A percentile compares a stretch with the other conserved stretches of the same genome.
Evolutionary conservation across 192 early-diverging fungal species (phyloP).

Genomic region (Spinellus fusiger): DNA sequence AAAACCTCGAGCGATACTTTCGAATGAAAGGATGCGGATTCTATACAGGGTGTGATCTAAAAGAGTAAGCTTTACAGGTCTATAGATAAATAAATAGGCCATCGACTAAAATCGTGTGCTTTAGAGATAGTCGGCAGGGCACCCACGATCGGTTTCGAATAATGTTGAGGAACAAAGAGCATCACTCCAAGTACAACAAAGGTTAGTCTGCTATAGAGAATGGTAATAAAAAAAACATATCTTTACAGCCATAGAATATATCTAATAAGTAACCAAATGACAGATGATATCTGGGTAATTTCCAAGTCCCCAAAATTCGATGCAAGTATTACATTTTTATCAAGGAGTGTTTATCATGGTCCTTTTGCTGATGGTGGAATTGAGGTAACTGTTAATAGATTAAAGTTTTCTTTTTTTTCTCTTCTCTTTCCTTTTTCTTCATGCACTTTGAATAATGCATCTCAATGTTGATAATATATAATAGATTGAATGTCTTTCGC

Average conservation of each 20-base stretch:
- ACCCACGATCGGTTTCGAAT: slow-evolving; percentile 24
- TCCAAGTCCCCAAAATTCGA: slow-evolving; percentile 37
- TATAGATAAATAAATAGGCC: slow-evolving; percentile 17
- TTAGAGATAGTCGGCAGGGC: slow-evolving; percentile 7
- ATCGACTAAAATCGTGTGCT: slow-evolving; percentile 15
- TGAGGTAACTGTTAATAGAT: slow-evolving; percentile 21
- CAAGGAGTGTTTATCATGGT: slow-evolving; percentile 39
- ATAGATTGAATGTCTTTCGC: slow-evolving; percentile 36
- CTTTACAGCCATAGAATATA: background rate
- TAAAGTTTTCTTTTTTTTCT: background rate
- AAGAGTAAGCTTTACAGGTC: slow-evolving; percentile 11
- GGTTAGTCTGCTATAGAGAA: background rate
- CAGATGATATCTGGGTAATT: slow-evolving; percentile 47
- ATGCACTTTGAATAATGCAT: background rate
- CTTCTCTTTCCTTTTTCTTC: background rate
- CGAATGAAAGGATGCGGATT: slow-evolving; percentile 22
- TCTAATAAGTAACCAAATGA: too few species aligned
- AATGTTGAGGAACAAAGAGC: slow-evolving; percentile 31
- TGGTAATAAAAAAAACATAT: background rate
- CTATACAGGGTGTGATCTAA: slow-evolving; percentile 14
- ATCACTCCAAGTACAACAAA: slow-evolving; percentile 37
- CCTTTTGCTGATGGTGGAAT: slow-evolving; percentile 33
- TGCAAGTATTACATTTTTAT: slow-evolving; percentile 36
- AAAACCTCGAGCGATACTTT: slow-evolving; percentile 11
- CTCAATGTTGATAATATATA: background rate